Evolutionary conservation across 2,329 filamentous ascomycete genomes (phyloP).

Genomic region (Ophiocordyceps camponoti-floridani): DNA sequence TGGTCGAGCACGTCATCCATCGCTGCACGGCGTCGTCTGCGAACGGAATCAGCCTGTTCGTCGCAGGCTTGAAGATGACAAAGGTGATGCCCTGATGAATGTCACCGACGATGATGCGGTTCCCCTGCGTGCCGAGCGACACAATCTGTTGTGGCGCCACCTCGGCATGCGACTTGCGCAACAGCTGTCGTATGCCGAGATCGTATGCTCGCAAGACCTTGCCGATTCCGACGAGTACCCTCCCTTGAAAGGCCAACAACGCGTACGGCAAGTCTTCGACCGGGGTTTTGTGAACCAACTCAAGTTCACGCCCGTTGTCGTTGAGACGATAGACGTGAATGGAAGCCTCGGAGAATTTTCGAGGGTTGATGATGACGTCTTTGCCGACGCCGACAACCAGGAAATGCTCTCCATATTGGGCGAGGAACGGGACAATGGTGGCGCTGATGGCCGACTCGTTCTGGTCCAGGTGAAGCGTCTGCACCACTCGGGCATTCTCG

Average conservation of each 20-base stretch:
- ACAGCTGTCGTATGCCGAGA: slow-evolving; percentile 76
- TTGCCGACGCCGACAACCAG: slow-evolving; percentile 90
- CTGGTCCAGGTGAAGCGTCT: slow-evolving; percentile 65
- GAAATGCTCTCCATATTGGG: slow-evolving; percentile 76
- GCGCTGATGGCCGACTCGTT: slow-evolving; percentile 87
- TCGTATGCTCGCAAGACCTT: slow-evolving; percentile 76
- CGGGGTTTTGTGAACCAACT: slow-evolving; percentile 94
- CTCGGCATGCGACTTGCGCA: slow-evolving; percentile 77
- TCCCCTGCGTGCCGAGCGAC: slow-evolving; percentile 76
- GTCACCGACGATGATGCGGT: slow-evolving; percentile 80
- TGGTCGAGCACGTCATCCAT: slow-evolving; percentile 79
- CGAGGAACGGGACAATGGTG: slow-evolving; percentile 69
- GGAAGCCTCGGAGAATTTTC: slow-evolving; percentile 60
- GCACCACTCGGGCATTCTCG: slow-evolving; percentile 50
- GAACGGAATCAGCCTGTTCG: slow-evolving; percentile 86
- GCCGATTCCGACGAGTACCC: slow-evolving; percentile 71
- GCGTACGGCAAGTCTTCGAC: slow-evolving; percentile 79
- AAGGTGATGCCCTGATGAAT: slow-evolving; percentile 84
- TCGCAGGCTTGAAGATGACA: slow-evolving; percentile 81
- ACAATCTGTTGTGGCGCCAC: slow-evolving; percentile 72
- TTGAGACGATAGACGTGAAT: slow-evolving; percentile 87
- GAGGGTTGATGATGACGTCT: slow-evolving; percentile 65
- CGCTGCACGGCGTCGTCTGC: slow-evolving; percentile 76
- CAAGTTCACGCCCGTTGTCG: slow-evolving; percentile 70
- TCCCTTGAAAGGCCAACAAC: slow-evolving; percentile 84